Percentiles rank a stretch among this genome's conserved stretches.
Conservation (phyloP, 1,139 yeast species). For the Cylindricascospora bacillispora region DNA sequence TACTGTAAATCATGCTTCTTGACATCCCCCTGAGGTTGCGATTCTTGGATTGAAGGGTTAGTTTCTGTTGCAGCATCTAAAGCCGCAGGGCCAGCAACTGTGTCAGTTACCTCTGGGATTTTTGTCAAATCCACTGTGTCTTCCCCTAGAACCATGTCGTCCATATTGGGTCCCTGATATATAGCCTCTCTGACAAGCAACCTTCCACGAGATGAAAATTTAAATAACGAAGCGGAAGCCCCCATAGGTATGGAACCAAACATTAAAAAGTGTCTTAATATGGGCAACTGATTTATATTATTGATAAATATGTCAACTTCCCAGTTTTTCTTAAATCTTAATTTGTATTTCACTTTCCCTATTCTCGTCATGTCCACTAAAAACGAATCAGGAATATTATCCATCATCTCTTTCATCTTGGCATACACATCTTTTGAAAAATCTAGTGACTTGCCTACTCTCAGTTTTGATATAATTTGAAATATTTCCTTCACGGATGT, state of each 20-base stretch:
- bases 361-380: slow-evolving; percentile 10
- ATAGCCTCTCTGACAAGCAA: too few species aligned
- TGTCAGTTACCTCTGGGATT: too few species aligned
- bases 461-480: slow-evolving; percentile 14
- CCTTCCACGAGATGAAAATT: too few species aligned
- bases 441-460: slow-evolving; percentile 17
- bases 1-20: slow-evolving; percentile 16
- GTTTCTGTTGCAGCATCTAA: neutral
- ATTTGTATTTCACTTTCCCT: slow-evolving; percentile 16
- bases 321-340: slow-evolving; percentile 21
- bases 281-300: slow-evolving; percentile 13
- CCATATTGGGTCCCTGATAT: too few species aligned
- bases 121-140: too few species aligned
- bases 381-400: neutral
- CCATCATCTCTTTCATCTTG: too few species aligned
- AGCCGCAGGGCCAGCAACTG: neutral
- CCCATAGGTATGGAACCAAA: slow-evolving; percentile 5
- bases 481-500: slow-evolving; percentile 13
- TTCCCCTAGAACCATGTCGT: too few species aligned
- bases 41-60: neutral
- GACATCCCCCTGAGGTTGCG: slow-evolving; percentile 9
- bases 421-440: slow-evolving; percentile 11
- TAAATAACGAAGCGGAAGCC: too few species aligned
- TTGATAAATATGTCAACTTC: slow-evolving; percentile 20
- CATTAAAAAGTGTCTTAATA: slow-evolving; percentile 16